Evolutionary conservation across 2,329 filamentous ascomycete species (phyloP).

Genomic region (Alternaria rosae): DNA sequence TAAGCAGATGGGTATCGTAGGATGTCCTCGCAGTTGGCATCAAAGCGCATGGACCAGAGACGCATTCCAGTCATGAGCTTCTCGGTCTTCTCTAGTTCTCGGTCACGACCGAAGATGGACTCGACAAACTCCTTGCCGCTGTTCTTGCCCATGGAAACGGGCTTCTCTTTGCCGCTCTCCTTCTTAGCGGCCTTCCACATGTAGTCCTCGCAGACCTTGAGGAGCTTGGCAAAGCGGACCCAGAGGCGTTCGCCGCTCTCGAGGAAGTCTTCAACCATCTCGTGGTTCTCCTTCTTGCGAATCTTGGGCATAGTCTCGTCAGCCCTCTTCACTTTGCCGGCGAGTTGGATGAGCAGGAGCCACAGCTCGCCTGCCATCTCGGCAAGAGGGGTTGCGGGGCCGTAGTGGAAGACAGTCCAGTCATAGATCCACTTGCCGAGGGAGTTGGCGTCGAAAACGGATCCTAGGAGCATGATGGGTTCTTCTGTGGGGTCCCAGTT

Average conservation of each 20-base stretch:
- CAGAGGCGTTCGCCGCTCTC: slow-evolving; percentile 86
- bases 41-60: slow-evolving; percentile 91
- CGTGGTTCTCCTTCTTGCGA: slow-evolving; percentile 73
- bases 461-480: slow-evolving; percentile 91
- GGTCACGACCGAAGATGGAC: slow-evolving; percentile 90
- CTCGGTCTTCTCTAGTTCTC: slow-evolving; percentile 88
- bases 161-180: slow-evolving; percentile 67
- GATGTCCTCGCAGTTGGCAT: slow-evolving; percentile 94
- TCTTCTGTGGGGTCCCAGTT: slow-evolving; percentile 97
- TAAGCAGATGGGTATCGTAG: slow-evolving; percentile 62
- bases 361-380: slow-evolving; percentile 95
- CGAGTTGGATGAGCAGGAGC: slow-evolving; percentile 91
- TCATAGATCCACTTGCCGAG: slow-evolving; percentile 99
- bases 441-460: slow-evolving; percentile 96
- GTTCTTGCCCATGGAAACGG: slow-evolving; percentile 80
- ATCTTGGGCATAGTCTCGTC: slow-evolving; percentile 79
- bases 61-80: slow-evolving; percentile 89
- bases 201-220: slow-evolving; percentile 90
- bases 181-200: slow-evolving; percentile 90
- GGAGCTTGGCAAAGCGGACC: slow-evolving; percentile 81
- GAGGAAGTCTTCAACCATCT: slow-evolving; percentile 90
- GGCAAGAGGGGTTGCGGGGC: slow-evolving; percentile 80
- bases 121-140: slow-evolving; percentile 95
- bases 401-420: slow-evolving; percentile 94
- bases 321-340: slow-evolving; percentile 90